Evolutionary conservation across 805 yeast species (phyloP).

Genomic region (Starmerella apis): DNA sequence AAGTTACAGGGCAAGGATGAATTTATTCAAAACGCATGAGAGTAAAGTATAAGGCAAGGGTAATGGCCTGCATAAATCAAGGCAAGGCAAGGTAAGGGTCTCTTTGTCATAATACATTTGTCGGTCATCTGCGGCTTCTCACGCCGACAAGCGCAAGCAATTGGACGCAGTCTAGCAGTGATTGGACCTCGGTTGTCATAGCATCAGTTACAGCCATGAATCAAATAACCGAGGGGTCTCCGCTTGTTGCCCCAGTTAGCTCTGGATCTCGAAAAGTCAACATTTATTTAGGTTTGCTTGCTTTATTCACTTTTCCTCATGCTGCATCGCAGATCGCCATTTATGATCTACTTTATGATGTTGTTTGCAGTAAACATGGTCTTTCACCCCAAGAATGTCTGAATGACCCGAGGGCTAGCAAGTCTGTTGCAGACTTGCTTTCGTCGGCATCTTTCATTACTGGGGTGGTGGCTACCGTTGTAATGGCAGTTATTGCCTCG

Average conservation of each 20-base stretch:
- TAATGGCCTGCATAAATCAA: neutral
- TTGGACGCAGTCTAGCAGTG: no score
- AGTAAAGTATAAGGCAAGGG: neutral
- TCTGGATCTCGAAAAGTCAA: neutral
- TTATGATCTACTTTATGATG: slow-evolving; percentile 15
- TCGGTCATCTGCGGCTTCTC: no score
- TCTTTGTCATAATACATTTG: neutral
- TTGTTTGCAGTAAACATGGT: slow-evolving; percentile 6
- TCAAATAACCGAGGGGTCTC: neutral
- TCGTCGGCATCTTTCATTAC: slow-evolving; percentile 14
- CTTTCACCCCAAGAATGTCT: slow-evolving; percentile 1
- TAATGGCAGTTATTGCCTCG: slow-evolving; percentile 7
- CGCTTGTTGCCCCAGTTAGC: slow-evolving; percentile 1
- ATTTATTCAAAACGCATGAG: no score
- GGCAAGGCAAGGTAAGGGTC: no score
- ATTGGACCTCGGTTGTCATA: no score
- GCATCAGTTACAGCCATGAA: no score
- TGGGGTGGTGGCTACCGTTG: slow-evolving; percentile 11
- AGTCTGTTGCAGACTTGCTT: slow-evolving; percentile 10
- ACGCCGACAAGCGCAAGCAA: no score
- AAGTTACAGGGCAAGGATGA: neutral
- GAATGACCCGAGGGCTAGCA: slow-evolving; percentile 7
- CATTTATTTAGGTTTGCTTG: neutral
- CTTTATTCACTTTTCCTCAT: slow-evolving; percentile 11
- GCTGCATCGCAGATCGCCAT: slow-evolving; percentile 15